Evolutionary conservation across 352 stramenopile genomes (phyloP), one percentile per base, ranked within the genome.

Genomic region (Saprolegnia diclina): DNA sequence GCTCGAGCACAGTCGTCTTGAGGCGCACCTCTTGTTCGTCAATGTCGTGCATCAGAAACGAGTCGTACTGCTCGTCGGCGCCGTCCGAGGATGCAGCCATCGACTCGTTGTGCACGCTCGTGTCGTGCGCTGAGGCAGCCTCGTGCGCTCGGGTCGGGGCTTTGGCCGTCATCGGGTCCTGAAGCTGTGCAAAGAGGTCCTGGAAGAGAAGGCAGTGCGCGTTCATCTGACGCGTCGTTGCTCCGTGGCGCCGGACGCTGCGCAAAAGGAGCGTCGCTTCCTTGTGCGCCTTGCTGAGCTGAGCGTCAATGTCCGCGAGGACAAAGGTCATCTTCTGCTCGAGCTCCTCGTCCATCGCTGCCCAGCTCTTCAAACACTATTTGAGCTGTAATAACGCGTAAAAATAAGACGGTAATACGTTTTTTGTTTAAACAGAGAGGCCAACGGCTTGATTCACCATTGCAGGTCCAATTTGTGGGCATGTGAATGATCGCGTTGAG

Each of bases 261-360:
- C 48, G 63, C 19, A 69, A 22, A 37, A 69, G 53, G 22, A 57
- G 42, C 48, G 63, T 69, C 21, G 63, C 63, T 40, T 55, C 63
- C 61, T 69, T 50, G 37, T 69, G 63, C 1, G 63, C 63, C 40
- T 69, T 69, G 48, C 42, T 46, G 29, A 69, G 61, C 37, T 69
- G 63, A 21, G 63, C 42, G 40, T 69, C 63, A 24, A 69, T 69
- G n/a, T 69, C 63, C 40, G 48, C 63, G 26, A 69, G 45, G 63
- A 69, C 63, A 32, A 69, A 69, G 11, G 63, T 69, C 63, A 69
- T 69, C 45, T 59, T 69, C 45, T 69, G 63, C 44, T 62, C 48
- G 29, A 69, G 37, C 45, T 69, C 63, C 40, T 69, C 63, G 5
- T 69, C 63, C 63, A 69, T 69, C 38, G 52, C 32, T 14, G 38